Evolutionary conservation across 768 basidiomycete species (phyloP), one percentile per base, ranked within the genome.

Genomic region (Hericium rajendrae): DNA sequence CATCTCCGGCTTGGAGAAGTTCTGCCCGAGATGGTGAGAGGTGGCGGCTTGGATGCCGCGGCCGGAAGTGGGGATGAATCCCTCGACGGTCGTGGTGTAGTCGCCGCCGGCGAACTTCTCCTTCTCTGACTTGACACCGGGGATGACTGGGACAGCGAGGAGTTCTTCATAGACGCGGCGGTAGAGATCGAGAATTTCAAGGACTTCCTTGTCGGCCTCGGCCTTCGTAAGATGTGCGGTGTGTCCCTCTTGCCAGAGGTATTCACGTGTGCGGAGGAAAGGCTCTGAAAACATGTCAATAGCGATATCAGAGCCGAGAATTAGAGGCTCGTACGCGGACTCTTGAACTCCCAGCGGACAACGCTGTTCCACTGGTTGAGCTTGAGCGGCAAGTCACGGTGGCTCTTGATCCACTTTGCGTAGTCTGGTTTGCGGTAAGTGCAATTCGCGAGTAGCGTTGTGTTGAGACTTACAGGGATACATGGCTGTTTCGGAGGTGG

Each of bases 211-310:
- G 66, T 92, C 97, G 24, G 95, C 95, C 70, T 97, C 95, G 3
- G 75, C 68, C 71, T 94, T 88, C 62, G 88, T 91, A 48, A 94
- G 78, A 72, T 88, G 84, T 3, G 97, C 95, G 9, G 97, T 98
- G 75, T 99, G 97, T 39, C 97, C 97, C 72, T 99, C 97, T 75
- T 99, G 97, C 97, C 97, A 99, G n/a, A 99, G 77, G 80, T 97
- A 99, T 75, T 99, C 97, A 69, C 97, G 91, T 2, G 97, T 98
- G 56, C 97, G 93, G 39, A 99, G 81, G 88, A 99, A 99, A 8
- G 97, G 97, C 71, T 99, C 88, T 91, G 68, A 38, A 54, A 18
- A 13, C 32, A 28, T 24, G 20, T 38, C 38, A 57, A 38, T 20
- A 50, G 48, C 20, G 40, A 54, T 10, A 22, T 43, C 32, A 37